phyloP scores from a whole-genome alignment of 108 stramenopile genomes.

The Stephanodiscus minutulus region DNA sequence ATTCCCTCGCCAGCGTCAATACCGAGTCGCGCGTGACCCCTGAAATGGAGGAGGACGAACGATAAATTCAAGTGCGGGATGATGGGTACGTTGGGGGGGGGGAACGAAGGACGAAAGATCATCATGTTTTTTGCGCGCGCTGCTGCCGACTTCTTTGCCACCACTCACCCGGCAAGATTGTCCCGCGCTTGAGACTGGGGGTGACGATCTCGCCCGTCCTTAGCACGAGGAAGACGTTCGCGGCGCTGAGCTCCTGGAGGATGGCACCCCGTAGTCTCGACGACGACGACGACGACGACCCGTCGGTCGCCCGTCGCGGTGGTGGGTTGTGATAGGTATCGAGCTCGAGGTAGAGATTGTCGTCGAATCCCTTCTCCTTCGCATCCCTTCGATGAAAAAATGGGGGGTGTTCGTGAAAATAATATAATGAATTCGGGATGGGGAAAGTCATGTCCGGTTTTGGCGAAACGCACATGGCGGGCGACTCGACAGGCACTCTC shows the following conservation, averaged over 20 bases:
- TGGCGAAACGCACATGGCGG: no score
- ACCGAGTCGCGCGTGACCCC: slow-evolving; percentile 79
- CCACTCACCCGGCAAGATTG: slow-evolving; percentile 66
- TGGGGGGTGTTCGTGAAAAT: not conserved
- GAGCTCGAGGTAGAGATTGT: slow-evolving; percentile 82
- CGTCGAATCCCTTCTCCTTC: slow-evolving; percentile 80
- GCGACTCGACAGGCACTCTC: no score
- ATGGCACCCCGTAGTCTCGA: slow-evolving; percentile 49
- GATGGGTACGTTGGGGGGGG: not conserved
- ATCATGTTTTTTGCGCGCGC: not conserved
- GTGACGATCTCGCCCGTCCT: slow-evolving; percentile 84
- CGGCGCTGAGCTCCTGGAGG: slow-evolving; percentile 81
- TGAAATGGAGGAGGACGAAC: not conserved
- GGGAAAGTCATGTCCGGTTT: no score
- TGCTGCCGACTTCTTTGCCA: not conserved
- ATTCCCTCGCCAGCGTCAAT: slow-evolving; percentile 61
- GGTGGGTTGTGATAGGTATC: slow-evolving; percentile 66
- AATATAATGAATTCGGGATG: not conserved
- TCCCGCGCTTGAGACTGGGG: slow-evolving; percentile 72
- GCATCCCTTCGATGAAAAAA: slow-evolving; percentile 46
- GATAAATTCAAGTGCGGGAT: no score
- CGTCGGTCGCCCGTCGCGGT: slow-evolving; percentile 22
- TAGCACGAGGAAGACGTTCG: slow-evolving; percentile 83
- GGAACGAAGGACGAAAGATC: not conserved
- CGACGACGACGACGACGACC: no score